Evolutionary conservation across 2,329 filamentous ascomycete genomes (phyloP).

Genomic region (Venturia asperata): DNA sequence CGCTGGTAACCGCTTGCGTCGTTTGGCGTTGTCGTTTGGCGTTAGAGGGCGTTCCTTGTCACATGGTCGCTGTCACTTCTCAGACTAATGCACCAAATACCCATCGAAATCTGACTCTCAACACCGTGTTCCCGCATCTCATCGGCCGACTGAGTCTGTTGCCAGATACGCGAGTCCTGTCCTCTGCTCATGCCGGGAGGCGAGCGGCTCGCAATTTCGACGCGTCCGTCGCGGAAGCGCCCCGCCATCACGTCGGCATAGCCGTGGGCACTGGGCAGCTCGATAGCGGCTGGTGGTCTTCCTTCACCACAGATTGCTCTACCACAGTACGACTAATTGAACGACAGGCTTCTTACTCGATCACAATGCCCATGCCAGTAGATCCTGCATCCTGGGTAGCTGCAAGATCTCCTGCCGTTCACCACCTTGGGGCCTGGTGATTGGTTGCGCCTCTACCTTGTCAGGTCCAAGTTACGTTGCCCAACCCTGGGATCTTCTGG

Average conservation of each 20-base stretch:
- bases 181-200: background rate
- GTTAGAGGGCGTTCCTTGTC: background rate
- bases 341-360: background rate
- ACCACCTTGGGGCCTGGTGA: background rate
- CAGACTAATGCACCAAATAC: slow-evolving; percentile 11
- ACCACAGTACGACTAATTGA: no score
- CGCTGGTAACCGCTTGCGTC: slow-evolving; percentile 4
- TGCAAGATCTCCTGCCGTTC: background rate
- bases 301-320: background rate
- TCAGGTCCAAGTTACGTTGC: background rate
- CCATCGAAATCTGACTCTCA: background rate
- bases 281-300: background rate
- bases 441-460: background rate
- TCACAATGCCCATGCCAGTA: background rate
- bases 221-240: background rate
- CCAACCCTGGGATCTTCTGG: background rate
- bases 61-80: background rate
- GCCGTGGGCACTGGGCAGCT: background rate
- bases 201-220: background rate
- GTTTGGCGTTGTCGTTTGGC: slow-evolving; percentile 5
- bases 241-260: background rate
- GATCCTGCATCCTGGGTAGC: background rate
- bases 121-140: slow-evolving; percentile 4
- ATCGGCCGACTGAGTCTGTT: background rate
- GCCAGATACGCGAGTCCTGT: slow-evolving; percentile 13